Percentiles rank a stretch among this genome's conserved stretches.
phyloP scores from a whole-genome alignment of 805 yeast genomes.

The Lipomyces lipofer region DNA sequence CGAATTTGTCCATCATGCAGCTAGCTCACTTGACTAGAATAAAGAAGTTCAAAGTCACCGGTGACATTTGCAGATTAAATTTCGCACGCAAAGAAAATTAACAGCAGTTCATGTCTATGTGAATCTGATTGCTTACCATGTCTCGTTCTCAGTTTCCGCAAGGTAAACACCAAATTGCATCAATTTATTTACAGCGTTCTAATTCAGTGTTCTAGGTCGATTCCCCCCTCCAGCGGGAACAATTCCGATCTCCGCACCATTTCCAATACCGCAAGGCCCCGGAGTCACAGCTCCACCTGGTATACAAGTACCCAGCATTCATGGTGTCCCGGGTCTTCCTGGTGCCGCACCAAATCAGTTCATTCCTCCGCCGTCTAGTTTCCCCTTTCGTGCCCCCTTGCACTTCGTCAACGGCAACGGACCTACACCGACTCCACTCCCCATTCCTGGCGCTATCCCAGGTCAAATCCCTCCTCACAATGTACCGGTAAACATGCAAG shows the following conservation, averaged over 20 bases:
- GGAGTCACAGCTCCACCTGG: constrained; percentile 2
- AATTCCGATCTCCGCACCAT: neutral
- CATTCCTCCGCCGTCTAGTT: constrained; percentile 12
- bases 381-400: neutral
- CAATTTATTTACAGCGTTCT: neutral
- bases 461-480: neutral
- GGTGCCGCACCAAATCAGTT: constrained; percentile 9
- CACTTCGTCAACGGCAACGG: neutral
- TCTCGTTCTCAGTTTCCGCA: neutral
- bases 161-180: neutral
- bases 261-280: neutral
- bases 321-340: constrained; percentile 1
- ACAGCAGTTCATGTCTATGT: neutral
- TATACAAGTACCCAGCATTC: constrained; percentile 8
- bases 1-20: neutral
- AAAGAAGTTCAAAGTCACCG: neutral
- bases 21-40: neutral
- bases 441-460: neutral
- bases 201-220: constrained; percentile 1
- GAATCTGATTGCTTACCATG: too few species aligned
- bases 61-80: neutral
- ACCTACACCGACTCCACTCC: neutral
- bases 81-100: neutral
- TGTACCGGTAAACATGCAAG: too few species aligned
- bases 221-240: constrained; percentile 1